Percentiles rank a stretch among this genome's conserved stretches.
phyloP scores from a whole-genome alignment of 305 asterid genomes.

The Lippia alba region DNA sequence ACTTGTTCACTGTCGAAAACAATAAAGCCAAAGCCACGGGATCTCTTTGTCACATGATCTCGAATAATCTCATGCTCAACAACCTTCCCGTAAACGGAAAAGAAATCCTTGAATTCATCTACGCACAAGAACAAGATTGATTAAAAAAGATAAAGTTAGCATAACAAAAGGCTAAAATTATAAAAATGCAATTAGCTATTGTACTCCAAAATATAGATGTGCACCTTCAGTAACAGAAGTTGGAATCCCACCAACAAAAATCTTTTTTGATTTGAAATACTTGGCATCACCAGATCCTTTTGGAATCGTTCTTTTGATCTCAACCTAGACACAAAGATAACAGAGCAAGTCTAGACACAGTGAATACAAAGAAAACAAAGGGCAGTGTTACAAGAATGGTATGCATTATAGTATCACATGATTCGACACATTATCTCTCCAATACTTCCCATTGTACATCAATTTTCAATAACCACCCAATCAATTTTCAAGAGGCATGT shows the following conservation, averaged over 20 bases:
- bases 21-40: constrained; percentile 95
- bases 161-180: not conserved
- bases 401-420: not conserved
- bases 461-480: too few relatives aligned
- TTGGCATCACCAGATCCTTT: constrained; percentile 87
- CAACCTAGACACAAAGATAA: constrained; percentile 58
- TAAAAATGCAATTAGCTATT: not conserved
- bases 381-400: too few relatives aligned
- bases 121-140: constrained; percentile 6
- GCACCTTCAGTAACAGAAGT: constrained; percentile 82
- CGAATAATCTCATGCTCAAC: constrained; percentile 90
- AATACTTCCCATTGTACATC: not conserved
- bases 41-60: constrained; percentile 85
- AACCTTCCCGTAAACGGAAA: constrained; percentile 83
- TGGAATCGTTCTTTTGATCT: constrained; percentile 93
- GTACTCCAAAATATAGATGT: not conserved
- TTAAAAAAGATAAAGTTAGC: not conserved
- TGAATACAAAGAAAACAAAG: too few relatives aligned
- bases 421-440: not conserved
- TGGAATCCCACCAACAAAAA: constrained; percentile 93
- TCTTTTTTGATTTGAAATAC: constrained; percentile 85
- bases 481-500: not conserved
- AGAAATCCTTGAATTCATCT: constrained; percentile 88
- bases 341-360: not conserved
- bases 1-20: constrained; percentile 85